Evolutionary conservation across 176 grass and related monocot genomes (phyloP), one percentile per base, ranked within the genome.

Genomic region (Aegilops longissima): DNA sequence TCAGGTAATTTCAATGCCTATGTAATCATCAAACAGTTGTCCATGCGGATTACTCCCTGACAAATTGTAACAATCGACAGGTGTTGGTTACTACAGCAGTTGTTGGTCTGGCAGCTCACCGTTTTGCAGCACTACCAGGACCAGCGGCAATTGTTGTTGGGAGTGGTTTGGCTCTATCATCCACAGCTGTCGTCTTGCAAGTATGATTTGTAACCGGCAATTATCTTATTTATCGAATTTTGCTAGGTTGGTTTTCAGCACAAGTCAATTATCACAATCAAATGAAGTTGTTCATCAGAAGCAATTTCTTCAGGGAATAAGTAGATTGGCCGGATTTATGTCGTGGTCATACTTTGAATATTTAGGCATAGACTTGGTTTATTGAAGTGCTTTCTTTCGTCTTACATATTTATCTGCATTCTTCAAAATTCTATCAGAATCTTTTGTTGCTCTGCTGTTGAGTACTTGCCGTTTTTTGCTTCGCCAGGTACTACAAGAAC

Each of bases 141-240:
- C 96, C 96, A 66, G 93, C 93, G 23, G 90, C 96, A 87, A 95
- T 99, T 87, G 94, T 99, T 84, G 58, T 99, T 83, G 97, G 97
- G 77, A 94, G 92, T 74, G 97, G 97, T 34, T 93, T 99, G 73
- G 97, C 97, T 84, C 73, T 99, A 74, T 99, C 97, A 80, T 99
- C 97, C 34, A 99, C 97, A 65, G 97, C 97, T 85, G 94, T 99
- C 68, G 97, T 99, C 12, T 94, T 99, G 73, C 97, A 99, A 89
- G 96, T 98, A 95, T 30, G 73, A 31, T 80, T 44, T 84, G 25
- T 64, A 62, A 70, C 54, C 66, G 58, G 13, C 78, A 82, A 33
- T 68, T 42, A 71, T 82, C 33, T 51, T 71, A 27, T 61, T 80
- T 70, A 29, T 87, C 3, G n/a, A 61, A 31, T 38, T 75, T 80